phyloP scores from a whole-genome alignment of 495 filamentous ascomycete genomes.

The Tetracladium marchalianum region DNA sequence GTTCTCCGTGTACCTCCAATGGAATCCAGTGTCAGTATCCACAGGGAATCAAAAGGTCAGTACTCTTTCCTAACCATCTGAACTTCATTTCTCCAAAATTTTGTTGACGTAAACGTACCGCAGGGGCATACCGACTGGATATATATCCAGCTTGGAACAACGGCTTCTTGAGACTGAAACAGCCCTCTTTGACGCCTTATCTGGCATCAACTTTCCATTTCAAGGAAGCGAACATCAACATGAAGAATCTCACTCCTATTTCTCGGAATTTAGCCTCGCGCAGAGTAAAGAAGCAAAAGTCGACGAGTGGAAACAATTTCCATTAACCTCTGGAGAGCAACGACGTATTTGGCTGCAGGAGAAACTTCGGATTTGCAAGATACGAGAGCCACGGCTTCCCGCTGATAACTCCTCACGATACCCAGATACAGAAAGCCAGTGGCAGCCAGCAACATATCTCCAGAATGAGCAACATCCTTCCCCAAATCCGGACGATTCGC shows the following conservation, averaged over 20 bases:
- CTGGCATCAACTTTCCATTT: neutral
- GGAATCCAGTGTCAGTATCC: neutral
- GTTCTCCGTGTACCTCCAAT: neutral
- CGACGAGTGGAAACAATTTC: conserved; percentile 1
- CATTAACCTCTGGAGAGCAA: neutral
- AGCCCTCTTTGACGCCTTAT: neutral
- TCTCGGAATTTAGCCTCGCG: neutral
- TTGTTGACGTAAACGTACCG: neutral
- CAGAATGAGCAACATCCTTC: neutral
- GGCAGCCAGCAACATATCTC: neutral
- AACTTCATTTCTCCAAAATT: neutral
- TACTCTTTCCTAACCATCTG: neutral
- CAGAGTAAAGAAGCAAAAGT: neutral
- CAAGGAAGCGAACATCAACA: neutral
- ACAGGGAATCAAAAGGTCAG: neutral
- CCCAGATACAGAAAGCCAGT: neutral
- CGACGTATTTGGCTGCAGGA: neutral
- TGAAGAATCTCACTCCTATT: neutral
- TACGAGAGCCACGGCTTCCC: neutral
- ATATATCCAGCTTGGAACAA: neutral
- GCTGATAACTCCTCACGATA: neutral
- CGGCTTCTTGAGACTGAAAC: neutral
- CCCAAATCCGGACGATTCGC: no score
- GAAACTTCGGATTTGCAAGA: neutral
- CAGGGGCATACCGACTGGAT: neutral